Evolutionary conservation across 768 basidiomycete species (phyloP), one percentile per base, ranked within the genome.

Genomic region (Kwoniella sp.): DNA sequence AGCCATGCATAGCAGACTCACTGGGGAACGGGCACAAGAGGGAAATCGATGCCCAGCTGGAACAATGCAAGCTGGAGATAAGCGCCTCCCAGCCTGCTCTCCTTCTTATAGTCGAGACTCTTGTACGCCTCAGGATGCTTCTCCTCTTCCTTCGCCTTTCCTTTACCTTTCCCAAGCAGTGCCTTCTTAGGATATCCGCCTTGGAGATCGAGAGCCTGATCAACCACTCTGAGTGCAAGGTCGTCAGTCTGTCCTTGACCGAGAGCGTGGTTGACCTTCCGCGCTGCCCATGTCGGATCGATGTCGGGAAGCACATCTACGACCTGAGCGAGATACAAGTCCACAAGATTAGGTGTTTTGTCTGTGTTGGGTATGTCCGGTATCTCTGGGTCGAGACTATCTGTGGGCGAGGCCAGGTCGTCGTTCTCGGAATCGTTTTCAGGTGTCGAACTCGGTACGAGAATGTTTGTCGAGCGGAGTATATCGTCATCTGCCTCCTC

Each of bases 41-140:
- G 55, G 29, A 67, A 66, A n/a, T 55, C 75, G 65, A 71, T 77
- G 20, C 69, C 73, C 67, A 84, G 85, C 64, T 87, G 84, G 11
- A 82, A 65, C 59, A 79, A 80, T 12, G 71, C 59, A 59, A 76
- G 82, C 26, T 59, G 51, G 15, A 39, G 29, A 44, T 67, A 69
- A 3, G 19, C 33, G 1, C 38, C 25, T 14, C 76, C 48, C 63
- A 59, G 76, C 74, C 34, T 46, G 47, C 45, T 53, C 62, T n/a
- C 62, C 67, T 33, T 57, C 50, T 55, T 46, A 34, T 22, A 50
- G 10, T 7, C 49, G 9, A 23, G 15, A 26, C 42, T 46, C 27
- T 33, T 33, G 31, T 63, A 71, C 28, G 59, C 51, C 22, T 56
- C 25, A 34, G 12, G 29, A 56, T 17, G 26, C 15, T 53, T 50